Percentiles rank a stretch among this genome's conserved stretches.
phyloP scores from a whole-genome alignment of 495 filamentous ascomycete species.

The Penicillium riverlandense region DNA sequence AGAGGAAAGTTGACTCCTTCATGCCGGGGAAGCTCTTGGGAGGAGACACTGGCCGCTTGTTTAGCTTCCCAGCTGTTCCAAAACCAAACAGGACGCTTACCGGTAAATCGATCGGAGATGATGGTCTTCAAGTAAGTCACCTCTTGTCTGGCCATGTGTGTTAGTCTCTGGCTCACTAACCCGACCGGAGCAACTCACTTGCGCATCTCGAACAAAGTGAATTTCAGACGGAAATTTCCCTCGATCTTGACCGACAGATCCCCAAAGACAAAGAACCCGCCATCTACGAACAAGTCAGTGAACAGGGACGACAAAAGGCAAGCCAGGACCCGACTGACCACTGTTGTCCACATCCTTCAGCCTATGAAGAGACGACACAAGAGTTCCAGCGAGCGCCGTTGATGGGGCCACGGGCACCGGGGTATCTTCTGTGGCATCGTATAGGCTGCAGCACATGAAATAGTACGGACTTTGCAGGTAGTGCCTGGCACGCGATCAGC shows the following conservation, averaged over 20 bases:
- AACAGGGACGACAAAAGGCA: background rate
- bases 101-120: slow-evolving; percentile 66
- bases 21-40: slow-evolving; percentile 82
- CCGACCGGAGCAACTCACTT: slow-evolving; percentile 43
- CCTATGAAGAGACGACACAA: slow-evolving; percentile 87
- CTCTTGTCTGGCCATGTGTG: slow-evolving; percentile 26
- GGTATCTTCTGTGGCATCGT: slow-evolving; percentile 55
- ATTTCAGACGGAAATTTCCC: slow-evolving; percentile 72
- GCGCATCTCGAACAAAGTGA: slow-evolving; percentile 79
- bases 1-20: slow-evolving; percentile 85
- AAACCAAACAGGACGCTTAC: slow-evolving; percentile 26
- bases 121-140: slow-evolving; percentile 64
- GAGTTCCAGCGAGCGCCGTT: slow-evolving; percentile 65
- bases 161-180: background rate
- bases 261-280: slow-evolving; percentile 94
- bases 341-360: slow-evolving; percentile 86
- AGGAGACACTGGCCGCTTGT: slow-evolving; percentile 49
- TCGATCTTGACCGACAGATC: slow-evolving; percentile 82
- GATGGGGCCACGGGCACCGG: slow-evolving; percentile 43
- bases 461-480: slow-evolving; percentile 72
- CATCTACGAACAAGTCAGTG: slow-evolving; percentile 47
- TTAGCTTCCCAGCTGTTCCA: too few species aligned
- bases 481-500: slow-evolving; percentile 40
- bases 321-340: slow-evolving; percentile 38
- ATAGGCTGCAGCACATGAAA: slow-evolving; percentile 70